phyloP scores from a whole-genome alignment of 2,329 filamentous ascomycete genomes.

The Fusarium illudens region DNA sequence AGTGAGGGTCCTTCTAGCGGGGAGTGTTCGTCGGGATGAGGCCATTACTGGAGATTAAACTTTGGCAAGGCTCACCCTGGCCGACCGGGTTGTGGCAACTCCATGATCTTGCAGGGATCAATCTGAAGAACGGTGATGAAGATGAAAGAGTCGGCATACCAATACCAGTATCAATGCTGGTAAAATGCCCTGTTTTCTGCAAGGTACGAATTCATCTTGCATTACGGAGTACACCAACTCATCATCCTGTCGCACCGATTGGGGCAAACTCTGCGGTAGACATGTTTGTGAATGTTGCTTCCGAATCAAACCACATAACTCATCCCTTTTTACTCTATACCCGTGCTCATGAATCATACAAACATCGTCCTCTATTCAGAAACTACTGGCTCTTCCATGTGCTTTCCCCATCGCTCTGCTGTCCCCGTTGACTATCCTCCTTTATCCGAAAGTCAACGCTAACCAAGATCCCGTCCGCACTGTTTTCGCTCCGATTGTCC shows the following conservation, averaged over 20 bases:
- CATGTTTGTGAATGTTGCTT: not conserved
- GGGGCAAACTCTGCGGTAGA: not conserved
- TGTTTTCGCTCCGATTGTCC: conserved; percentile 37
- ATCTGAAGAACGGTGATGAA: not conserved
- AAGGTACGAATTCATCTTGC: not conserved
- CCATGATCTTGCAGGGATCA: not conserved
- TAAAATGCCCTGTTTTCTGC: not conserved
- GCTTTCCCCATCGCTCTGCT: conserved; percentile 12
- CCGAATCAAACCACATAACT: not conserved
- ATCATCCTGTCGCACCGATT: no score
- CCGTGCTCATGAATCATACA: not conserved
- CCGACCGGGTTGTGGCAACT: not conserved
- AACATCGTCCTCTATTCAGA: not conserved
- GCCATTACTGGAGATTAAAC: not conserved
- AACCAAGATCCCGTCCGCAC: conserved; percentile 47
- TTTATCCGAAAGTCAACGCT: conserved; percentile 50
- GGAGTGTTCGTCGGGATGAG: not conserved
- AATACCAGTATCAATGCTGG: not conserved
- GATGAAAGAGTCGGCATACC: not conserved
- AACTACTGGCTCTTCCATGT: conserved; percentile 1
- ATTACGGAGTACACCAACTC: no score
- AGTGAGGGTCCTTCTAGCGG: not conserved
- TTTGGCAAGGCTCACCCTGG: not conserved
- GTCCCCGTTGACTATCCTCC: conserved; percentile 31
- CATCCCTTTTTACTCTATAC: not conserved